Conservation (phyloP, 179 eudicot species). For the Beta lomatogona region DNA sequence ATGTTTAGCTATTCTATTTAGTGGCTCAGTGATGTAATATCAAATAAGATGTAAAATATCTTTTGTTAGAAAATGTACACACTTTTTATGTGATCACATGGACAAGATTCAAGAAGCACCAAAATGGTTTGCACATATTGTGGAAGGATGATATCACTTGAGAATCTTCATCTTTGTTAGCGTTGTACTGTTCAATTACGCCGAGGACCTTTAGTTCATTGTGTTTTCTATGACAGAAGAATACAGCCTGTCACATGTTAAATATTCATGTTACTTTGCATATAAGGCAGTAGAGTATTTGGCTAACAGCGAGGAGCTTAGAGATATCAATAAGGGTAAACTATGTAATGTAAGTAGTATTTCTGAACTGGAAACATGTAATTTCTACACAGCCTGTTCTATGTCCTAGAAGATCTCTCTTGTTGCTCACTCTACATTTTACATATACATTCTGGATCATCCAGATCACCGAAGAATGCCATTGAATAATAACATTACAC, state of each 20-base stretch:
- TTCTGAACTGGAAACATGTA: conserved; percentile 22
- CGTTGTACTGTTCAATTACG: background rate
- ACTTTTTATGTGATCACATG: background rate
- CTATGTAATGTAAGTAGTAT: conserved; percentile 17
- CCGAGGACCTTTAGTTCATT: background rate
- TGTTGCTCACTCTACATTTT: conserved; percentile 28
- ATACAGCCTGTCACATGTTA: background rate
- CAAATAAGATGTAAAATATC: too few relatives aligned
- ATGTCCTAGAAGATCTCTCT: conserved; percentile 28
- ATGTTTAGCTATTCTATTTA: too few relatives aligned
- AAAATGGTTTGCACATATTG: background rate
- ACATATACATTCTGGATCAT: conserved; percentile 23
- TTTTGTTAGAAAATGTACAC: background rate
- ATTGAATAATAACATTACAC: conserved; percentile 28
- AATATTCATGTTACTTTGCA: too few relatives aligned
- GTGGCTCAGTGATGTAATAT: too few relatives aligned
- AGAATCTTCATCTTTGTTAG: background rate
- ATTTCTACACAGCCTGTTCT: conserved; percentile 26
- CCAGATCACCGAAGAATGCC: conserved; percentile 26
- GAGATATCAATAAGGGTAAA: conserved; percentile 10
- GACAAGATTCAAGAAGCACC: too few relatives aligned
- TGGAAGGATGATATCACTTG: background rate
- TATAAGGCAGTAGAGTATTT: too few relatives aligned
- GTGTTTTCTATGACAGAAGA: background rate
- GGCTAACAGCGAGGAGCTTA: background rate